Evolutionary conservation across 139 green algal genomes (phyloP).

Genomic region (Edaphochlamys debaryana): DNA sequence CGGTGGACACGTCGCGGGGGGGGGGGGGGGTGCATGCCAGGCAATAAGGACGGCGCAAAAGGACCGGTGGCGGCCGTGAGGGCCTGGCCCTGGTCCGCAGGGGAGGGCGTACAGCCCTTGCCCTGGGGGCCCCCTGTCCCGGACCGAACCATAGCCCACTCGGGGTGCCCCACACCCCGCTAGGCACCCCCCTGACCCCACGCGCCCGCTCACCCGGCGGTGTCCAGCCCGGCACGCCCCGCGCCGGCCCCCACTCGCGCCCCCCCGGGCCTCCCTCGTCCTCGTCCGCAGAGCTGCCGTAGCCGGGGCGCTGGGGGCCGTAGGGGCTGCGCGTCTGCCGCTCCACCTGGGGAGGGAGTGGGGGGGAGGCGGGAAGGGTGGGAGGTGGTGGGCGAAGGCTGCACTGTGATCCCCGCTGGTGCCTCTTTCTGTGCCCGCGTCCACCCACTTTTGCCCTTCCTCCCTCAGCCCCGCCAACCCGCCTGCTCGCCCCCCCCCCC

Average conservation of each 20-base stretch:
- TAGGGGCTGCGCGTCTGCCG: conserved; percentile 25
- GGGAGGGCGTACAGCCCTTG: too few relatives aligned
- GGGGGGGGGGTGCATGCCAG: too few relatives aligned
- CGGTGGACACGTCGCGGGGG: too few relatives aligned
- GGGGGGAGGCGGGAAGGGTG: too few relatives aligned
- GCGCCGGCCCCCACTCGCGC: conserved; percentile 22
- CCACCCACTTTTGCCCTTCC: background rate
- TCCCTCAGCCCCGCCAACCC: background rate
- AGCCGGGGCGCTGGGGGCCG: conserved; percentile 25
- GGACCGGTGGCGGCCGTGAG: too few relatives aligned
- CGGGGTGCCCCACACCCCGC: background rate
- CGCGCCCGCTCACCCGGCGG: conserved; percentile 13
- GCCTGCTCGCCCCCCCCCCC: background rate
- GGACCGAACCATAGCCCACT: too few relatives aligned
- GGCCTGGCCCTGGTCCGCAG: too few relatives aligned
- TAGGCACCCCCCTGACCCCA: background rate
- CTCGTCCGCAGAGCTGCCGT: conserved; percentile 22
- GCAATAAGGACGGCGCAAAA: too few relatives aligned
- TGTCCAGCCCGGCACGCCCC: conserved; percentile 2
- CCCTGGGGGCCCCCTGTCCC: too few relatives aligned
- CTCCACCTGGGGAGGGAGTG: conserved; percentile 13
- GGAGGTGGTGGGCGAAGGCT: too few relatives aligned
- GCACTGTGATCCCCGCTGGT: too few relatives aligned
- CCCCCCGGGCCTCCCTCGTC: background rate
- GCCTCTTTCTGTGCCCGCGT: too few relatives aligned